These are phyloP conservation scores for Wickerhamomyces bovis DNA, from an alignment of 805 yeast species.

Conservation along the genomic window DNA sequence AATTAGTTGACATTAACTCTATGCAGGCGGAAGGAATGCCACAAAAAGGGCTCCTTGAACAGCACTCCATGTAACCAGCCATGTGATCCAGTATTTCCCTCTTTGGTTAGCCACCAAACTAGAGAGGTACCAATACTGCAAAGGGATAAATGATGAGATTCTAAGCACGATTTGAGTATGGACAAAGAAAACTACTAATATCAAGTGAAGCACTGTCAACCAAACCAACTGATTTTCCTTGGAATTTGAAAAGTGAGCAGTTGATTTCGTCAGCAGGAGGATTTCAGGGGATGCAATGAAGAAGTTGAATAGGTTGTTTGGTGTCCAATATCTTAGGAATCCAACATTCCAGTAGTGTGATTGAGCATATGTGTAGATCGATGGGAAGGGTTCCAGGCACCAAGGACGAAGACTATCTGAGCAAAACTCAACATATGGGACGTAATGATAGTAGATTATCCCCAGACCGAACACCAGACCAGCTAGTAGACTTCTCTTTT, in stretches of 20 bases:
- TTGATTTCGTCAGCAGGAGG: constrained; percentile 36
- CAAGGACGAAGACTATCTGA: constrained; percentile 52
- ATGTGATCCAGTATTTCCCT: constrained; percentile 37
- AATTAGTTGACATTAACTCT: no score
- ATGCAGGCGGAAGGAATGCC: constrained; percentile 88
- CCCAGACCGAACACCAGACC: constrained; percentile 50
- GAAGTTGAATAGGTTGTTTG: constrained; percentile 78
- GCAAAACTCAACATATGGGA: constrained; percentile 59
- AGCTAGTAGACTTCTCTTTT: constrained; percentile 34
- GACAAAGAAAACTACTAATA: constrained; percentile 55
- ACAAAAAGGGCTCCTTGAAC: constrained; percentile 70
- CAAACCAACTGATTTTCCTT: constrained; percentile 32
- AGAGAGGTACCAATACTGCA: constrained; percentile 67
- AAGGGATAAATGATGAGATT: constrained; percentile 69
- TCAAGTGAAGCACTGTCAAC: constrained; percentile 36
- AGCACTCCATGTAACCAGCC: constrained; percentile 56
- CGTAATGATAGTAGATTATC: constrained; percentile 40
- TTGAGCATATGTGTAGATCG: constrained; percentile 70
- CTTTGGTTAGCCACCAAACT: constrained; percentile 22
- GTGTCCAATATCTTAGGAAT: constrained; percentile 75
- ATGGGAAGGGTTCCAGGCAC: constrained; percentile 58
- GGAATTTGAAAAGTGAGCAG: constrained; percentile 31
- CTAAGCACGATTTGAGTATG: constrained; percentile 86
- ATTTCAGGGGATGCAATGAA: constrained; percentile 67
- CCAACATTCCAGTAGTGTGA: constrained; percentile 81